Evolutionary conservation across 345 rosid genomes (phyloP).

Genomic region (Kernera saxatilis): DNA sequence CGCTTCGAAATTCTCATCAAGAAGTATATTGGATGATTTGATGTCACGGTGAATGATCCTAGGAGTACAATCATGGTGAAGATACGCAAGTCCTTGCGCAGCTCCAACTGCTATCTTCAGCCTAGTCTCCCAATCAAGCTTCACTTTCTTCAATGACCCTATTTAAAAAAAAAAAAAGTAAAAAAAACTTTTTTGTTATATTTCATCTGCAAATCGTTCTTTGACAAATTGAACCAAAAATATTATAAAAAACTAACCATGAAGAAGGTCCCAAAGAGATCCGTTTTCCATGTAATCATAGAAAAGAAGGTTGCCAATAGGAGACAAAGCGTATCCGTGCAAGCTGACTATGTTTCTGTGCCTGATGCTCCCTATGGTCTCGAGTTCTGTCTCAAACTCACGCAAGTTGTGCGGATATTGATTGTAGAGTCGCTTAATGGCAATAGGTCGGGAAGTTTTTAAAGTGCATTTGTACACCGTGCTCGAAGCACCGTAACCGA

Average conservation of each 20-base stretch:
- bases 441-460: conserved; percentile 85
- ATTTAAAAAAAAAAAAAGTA: background rate
- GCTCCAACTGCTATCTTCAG: conserved; percentile 86
- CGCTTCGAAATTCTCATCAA: conserved; percentile 83
- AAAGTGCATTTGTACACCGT: conserved; percentile 75
- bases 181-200: background rate
- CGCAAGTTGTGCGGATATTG: conserved; percentile 53
- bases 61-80: conserved; percentile 94
- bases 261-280: conserved; percentile 94
- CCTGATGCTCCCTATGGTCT: conserved; percentile 85
- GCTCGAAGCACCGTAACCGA: conserved; percentile 92
- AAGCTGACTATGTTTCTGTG: conserved; percentile 87
- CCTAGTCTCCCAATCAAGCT: conserved; percentile 93
- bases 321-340: conserved; percentile 81
- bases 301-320: conserved; percentile 82
- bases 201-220: background rate
- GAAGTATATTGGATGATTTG: conserved; percentile 84
- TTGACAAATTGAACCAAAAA: background rate
- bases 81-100: conserved; percentile 94
- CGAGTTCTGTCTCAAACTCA: conserved; percentile 92
- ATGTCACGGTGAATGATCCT: conserved; percentile 88
- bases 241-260: conserved; percentile 37
- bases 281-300: conserved; percentile 97
- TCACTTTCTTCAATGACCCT: conserved; percentile 79
- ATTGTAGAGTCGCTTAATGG: conserved; percentile 79